These are phyloP conservation scores for Hordeum marinum DNA, from an alignment of 176 grass and related monocot species.

Conservation along the genomic window DNA sequence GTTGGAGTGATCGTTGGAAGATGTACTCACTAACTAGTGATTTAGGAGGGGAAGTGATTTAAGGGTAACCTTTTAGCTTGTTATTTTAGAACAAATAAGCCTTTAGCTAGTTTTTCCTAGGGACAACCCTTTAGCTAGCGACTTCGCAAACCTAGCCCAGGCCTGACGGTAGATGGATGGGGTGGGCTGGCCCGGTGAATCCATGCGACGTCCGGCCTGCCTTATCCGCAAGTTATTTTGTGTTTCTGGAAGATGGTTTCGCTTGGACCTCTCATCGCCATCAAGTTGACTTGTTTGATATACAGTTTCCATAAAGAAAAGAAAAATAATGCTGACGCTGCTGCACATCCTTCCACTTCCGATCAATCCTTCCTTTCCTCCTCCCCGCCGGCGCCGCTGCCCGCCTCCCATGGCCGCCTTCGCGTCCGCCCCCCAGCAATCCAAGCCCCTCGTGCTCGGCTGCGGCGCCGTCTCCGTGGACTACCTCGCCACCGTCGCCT, in stretches of 20 bases:
- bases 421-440: not conserved
- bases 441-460: constrained; percentile 40
- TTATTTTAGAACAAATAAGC: too few species aligned
- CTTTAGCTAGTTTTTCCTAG: too few species aligned
- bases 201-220: not conserved
- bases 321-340: not conserved
- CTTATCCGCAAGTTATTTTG: not conserved
- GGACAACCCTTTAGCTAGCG: too few species aligned
- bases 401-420: constrained; percentile 16
- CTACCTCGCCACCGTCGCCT: constrained; percentile 84
- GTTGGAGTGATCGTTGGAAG: too few species aligned
- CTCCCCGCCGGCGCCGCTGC: not conserved
- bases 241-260: constrained; percentile 2
- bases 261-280: not conserved
- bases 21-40: too few species aligned
- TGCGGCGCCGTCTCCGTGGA: constrained; percentile 70
- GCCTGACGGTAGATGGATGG: not conserved
- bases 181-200: not conserved
- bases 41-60: too few species aligned
- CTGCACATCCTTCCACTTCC: not conserved
- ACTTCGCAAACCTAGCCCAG: too few species aligned
- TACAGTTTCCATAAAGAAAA: too few species aligned
- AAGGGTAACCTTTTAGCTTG: too few species aligned
- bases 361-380: not conserved
- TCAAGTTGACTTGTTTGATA: not conserved